A percentile compares a stretch with the other conserved stretches of the same genome.
Conservation (phyloP, 331 rosid genomes). For the Quercus phellos region DNA sequence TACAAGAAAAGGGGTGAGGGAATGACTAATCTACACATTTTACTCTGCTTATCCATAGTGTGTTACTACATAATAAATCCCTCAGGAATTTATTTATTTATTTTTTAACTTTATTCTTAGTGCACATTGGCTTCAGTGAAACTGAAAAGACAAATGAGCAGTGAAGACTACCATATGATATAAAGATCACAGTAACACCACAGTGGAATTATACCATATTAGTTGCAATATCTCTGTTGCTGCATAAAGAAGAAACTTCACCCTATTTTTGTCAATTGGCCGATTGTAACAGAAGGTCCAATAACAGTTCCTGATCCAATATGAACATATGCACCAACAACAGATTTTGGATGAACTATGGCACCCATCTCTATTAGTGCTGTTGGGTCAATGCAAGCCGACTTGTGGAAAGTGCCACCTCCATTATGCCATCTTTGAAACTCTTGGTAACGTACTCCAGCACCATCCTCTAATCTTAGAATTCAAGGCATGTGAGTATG, state of each 20-base stretch:
- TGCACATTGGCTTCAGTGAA: not conserved
- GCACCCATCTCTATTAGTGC: conserved; percentile 64
- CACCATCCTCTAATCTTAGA: conserved; percentile 42
- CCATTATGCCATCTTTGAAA: conserved; percentile 73
- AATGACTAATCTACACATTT: no score
- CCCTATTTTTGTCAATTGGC: conserved; percentile 69
- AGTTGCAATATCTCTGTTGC: not conserved
- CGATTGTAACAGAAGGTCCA: conserved; percentile 64
- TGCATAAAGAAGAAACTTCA: conserved; percentile 11
- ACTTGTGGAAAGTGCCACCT: conserved; percentile 68
- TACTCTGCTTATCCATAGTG: no score
- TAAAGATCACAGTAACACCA: not conserved
- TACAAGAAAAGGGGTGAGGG: not conserved
- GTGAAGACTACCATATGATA: not conserved
- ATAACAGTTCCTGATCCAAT: conserved; percentile 71
- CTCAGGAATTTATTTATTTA: no score
- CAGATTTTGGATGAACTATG: conserved; percentile 58
- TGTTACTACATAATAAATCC: no score
- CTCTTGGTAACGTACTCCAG: conserved; percentile 16
- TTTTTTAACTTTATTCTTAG: not conserved
- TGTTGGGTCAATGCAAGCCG: conserved; percentile 60
- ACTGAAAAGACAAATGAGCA: not conserved
- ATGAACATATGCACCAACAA: conserved; percentile 49
- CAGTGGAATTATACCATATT: not conserved
- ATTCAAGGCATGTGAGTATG: conserved; percentile 19